A percentile compares a stretch with the other conserved stretches of the same genome.
Conservation (phyloP, 306 rosid species). For the Cicer cuneatum region DNA sequence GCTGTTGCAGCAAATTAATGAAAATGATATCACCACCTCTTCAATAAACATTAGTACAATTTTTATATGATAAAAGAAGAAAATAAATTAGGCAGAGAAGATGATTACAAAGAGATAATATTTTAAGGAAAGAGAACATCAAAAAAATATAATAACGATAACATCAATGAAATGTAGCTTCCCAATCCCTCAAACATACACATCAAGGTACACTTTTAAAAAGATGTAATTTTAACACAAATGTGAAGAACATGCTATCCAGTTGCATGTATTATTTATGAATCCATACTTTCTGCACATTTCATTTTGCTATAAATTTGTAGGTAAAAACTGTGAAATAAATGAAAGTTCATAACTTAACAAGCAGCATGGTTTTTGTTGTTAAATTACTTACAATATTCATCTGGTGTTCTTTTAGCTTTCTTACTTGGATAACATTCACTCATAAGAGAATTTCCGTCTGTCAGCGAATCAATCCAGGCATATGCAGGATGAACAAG, state of each 20-base stretch:
- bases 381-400: constrained; percentile 60
- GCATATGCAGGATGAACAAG: constrained; percentile 89
- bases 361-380: constrained; percentile 28
- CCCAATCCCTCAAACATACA: constrained; percentile 2
- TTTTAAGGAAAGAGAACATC: background rate
- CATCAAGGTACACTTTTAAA: constrained; percentile 4
- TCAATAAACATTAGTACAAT: constrained; percentile 37
- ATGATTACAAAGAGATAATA: background rate
- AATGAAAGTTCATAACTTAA: constrained; percentile 1
- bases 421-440: constrained; percentile 77
- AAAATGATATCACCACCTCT: constrained; percentile 35
- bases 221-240: constrained; percentile 9
- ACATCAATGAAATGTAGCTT: constrained; percentile 7
- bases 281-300: constrained; percentile 7
- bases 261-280: constrained; percentile 3
- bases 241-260: constrained; percentile 35
- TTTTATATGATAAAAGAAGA: constrained; percentile 20
- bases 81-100: constrained; percentile 22
- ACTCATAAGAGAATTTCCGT: constrained; percentile 54
- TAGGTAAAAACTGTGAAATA: background rate
- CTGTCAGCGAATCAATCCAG: constrained; percentile 77
- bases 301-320: constrained; percentile 30
- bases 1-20: constrained; percentile 48
- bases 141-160: background rate
- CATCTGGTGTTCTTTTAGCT: constrained; percentile 65